Percentiles rank a stretch among this genome's conserved stretches.
These are phyloP conservation scores for Aspergillus sp. DNA, from an alignment of 2,329 filamentous ascomycete species.

Conservation along the genomic window DNA sequence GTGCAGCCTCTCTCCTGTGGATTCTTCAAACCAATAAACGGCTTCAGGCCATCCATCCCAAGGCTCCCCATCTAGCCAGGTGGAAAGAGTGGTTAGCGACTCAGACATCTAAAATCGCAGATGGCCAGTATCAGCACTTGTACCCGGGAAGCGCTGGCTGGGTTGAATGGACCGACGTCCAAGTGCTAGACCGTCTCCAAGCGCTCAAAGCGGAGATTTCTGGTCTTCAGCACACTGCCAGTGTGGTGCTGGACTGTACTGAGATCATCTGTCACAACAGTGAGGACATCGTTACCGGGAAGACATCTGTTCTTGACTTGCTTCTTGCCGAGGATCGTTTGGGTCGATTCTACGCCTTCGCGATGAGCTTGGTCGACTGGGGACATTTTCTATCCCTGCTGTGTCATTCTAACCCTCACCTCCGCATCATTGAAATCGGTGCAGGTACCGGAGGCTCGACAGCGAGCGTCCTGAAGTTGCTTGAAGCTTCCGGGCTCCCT, in stretches of 20 bases:
- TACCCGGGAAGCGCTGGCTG: too few relatives aligned
- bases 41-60: too few relatives aligned
- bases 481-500: slow-evolving; percentile 1
- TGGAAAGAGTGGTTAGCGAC: neutral
- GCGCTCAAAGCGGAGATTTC: neutral
- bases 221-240: neutral
- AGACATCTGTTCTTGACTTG: slow-evolving; percentile 10
- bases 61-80: too few relatives aligned
- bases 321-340: slow-evolving; percentile 13
- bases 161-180: too few relatives aligned
- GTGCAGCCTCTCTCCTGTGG: too few relatives aligned
- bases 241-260: slow-evolving; percentile 1
- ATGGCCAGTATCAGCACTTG: neutral
- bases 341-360: slow-evolving; percentile 5
- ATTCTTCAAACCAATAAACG: too few relatives aligned
- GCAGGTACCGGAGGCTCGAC: neutral
- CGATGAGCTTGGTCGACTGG: slow-evolving; percentile 2
- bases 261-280: neutral
- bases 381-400: slow-evolving; percentile 8
- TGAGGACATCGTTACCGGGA: slow-evolving; percentile 8
- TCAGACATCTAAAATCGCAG: neutral
- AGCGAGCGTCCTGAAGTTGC: neutral
- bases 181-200: slow-evolving; percentile 1
- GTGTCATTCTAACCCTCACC: slow-evolving; percentile 12
- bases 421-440: neutral